Conservation (phyloP, 169 alveolate genomes). For the Theileria sp. region DNA sequence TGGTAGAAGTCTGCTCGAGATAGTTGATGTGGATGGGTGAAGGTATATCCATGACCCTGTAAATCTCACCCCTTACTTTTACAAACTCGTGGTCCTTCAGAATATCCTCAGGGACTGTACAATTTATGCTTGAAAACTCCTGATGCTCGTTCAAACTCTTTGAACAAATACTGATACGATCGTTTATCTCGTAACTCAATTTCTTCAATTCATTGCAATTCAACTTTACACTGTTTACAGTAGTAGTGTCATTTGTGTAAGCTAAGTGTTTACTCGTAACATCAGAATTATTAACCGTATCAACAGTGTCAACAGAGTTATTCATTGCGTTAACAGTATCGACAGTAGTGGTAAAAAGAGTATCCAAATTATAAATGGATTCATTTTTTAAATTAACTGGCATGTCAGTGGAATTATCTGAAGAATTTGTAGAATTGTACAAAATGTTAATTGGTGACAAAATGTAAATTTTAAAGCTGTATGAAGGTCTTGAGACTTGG, state of each 20-base stretch:
- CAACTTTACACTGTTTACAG: background rate
- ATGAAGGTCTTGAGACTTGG: slow-evolving; percentile 75
- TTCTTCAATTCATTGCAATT: background rate
- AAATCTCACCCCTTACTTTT: slow-evolving; percentile 21
- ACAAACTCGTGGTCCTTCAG: slow-evolving; percentile 39
- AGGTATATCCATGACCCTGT: slow-evolving; percentile 43
- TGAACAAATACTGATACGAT: background rate
- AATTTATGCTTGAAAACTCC: slow-evolving; percentile 1
- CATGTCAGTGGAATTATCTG: background rate
- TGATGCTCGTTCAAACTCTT: background rate
- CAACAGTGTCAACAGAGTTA: background rate
- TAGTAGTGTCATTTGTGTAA: background rate
- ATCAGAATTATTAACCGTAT: background rate
- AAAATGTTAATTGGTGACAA: slow-evolving; percentile 12
- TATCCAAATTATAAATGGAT: background rate
- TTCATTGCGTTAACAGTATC: background rate
- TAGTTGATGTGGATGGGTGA: slow-evolving; percentile 44
- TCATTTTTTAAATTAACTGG: background rate
- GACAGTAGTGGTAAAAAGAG: background rate
- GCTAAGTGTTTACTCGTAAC: background rate
- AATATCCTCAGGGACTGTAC: slow-evolving; percentile 48
- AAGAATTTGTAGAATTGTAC: background rate
- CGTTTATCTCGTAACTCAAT: background rate
- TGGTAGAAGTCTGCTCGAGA: slow-evolving; percentile 59
- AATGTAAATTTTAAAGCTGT: slow-evolving; percentile 63